Percentiles rank a stretch among this genome's conserved stretches.
phyloP scores from a whole-genome alignment of 306 rosid genomes.

The Vicia villosa region DNA sequence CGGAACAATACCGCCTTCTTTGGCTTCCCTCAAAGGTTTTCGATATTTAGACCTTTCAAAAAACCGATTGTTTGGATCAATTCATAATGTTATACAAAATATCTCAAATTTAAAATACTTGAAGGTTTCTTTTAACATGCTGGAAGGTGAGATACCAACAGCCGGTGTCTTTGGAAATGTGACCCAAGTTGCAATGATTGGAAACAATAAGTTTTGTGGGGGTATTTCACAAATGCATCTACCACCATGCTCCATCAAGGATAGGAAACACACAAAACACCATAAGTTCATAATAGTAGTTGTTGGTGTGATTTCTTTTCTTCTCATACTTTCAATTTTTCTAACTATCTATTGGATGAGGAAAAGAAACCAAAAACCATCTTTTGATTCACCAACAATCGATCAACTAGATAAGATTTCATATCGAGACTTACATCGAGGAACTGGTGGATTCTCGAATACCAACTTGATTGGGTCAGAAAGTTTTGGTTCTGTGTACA shows the following conservation, averaged over 20 bases:
- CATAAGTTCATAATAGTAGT: neutral
- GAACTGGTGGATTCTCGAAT: neutral
- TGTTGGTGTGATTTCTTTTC: neutral
- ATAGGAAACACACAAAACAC: neutral
- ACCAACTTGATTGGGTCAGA: neutral
- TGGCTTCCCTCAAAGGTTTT: too few relatives aligned
- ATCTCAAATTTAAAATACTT: too few relatives aligned
- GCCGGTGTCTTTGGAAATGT: neutral
- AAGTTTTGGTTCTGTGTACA: neutral
- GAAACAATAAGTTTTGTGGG: neutral
- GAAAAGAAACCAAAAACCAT: too few relatives aligned
- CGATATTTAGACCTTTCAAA: too few relatives aligned
- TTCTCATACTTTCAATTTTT: too few relatives aligned
- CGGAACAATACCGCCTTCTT: too few relatives aligned
- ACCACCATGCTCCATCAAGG: neutral
- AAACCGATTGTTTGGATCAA: too few relatives aligned
- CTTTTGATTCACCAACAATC: neutral
- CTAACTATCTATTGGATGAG: neutral
- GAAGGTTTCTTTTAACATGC: neutral
- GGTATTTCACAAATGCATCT: neutral
- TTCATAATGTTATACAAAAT: too few relatives aligned
- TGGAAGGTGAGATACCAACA: neutral
- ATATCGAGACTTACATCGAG: neutral
- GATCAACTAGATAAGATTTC: neutral
- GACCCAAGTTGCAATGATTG: neutral